Conservation (phyloP, 2,329 filamentous ascomycete genomes). For the Trichoderma brevicompactum region DNA sequence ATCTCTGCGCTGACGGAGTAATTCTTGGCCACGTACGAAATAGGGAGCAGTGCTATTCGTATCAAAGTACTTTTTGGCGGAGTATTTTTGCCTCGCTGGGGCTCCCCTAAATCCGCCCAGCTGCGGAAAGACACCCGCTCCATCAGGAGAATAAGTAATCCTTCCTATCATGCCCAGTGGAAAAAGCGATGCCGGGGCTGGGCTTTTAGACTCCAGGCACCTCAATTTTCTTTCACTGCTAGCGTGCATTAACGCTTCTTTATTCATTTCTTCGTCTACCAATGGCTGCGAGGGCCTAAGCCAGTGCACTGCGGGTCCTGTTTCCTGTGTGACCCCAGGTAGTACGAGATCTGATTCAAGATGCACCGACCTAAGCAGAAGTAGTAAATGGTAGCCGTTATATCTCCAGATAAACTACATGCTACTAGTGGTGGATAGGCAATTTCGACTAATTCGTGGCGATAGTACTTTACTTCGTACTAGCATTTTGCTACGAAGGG, state of each 20-base stretch:
- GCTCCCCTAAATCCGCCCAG: too few species aligned
- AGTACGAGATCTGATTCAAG: background rate
- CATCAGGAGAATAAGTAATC: conserved; percentile 19
- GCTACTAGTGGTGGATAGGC: too few species aligned
- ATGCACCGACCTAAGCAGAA: background rate
- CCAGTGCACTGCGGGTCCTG: background rate
- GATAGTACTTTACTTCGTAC: too few species aligned
- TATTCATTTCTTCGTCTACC: background rate
- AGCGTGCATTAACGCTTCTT: conserved; percentile 9
- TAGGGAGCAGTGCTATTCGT: background rate
- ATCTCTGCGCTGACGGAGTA: conserved; percentile 2
- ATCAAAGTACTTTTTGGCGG: background rate
- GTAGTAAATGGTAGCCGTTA: too few species aligned
- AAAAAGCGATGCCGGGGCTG: conserved; percentile 7
- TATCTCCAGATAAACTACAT: too few species aligned
- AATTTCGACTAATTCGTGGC: too few species aligned
- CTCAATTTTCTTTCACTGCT: background rate
- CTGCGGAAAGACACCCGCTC: conserved; percentile 4
- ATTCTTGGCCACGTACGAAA: background rate
- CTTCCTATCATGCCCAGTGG: conserved; percentile 15
- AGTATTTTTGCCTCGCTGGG: background rate
- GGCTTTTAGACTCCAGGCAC: background rate
- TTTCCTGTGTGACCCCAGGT: too few species aligned
- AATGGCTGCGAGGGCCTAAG: background rate
- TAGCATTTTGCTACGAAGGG: too few species aligned